Conservation (phyloP, 2,329 filamentous ascomycete species). For the Boeremia lycopersici region DNA sequence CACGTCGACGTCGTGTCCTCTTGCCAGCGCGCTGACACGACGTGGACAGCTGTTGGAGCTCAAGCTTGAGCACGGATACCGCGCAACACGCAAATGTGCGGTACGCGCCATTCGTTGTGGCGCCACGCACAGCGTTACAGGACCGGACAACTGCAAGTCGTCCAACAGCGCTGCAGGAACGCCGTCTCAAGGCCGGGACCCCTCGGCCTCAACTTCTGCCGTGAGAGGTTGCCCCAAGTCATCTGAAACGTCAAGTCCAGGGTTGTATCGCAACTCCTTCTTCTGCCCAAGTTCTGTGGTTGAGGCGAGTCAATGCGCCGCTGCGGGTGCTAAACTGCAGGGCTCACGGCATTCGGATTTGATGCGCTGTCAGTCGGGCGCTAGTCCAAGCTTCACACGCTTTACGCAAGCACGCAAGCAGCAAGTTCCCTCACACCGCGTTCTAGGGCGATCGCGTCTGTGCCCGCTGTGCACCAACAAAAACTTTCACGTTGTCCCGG, state of each 20-base stretch:
- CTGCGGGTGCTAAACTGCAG: slow-evolving; percentile 1
- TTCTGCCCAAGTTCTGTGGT: slow-evolving; percentile 2
- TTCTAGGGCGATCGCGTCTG: slow-evolving; percentile 15
- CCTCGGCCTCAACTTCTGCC: background rate
- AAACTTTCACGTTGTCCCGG: slow-evolving; percentile 10
- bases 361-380: slow-evolving; percentile 18
- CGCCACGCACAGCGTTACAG: slow-evolving; percentile 1
- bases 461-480: slow-evolving; percentile 8
- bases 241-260: slow-evolving; percentile 7
- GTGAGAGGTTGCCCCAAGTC: slow-evolving; percentile 9
- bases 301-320: slow-evolving; percentile 11
- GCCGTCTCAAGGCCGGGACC: slow-evolving; percentile 6
- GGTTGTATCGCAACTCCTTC: background rate
- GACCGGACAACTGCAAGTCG: slow-evolving; percentile 1
- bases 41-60: slow-evolving; percentile 9
- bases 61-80: slow-evolving; percentile 19
- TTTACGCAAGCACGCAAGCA: slow-evolving; percentile 3
- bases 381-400: slow-evolving; percentile 7
- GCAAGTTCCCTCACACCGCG: slow-evolving; percentile 10
- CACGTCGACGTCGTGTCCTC: background rate
- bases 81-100: background rate
- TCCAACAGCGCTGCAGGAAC: slow-evolving; percentile 13
- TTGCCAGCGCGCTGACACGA: slow-evolving; percentile 14
- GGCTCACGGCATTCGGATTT: slow-evolving; percentile 6
- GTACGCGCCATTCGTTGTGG: slow-evolving; percentile 13